A percentile compares a stretch with the other conserved stretches of the same genome.
phyloP scores from a whole-genome alignment of 1,284 basidiomycete genomes.

The Sporisorium scitamineum region DNA sequence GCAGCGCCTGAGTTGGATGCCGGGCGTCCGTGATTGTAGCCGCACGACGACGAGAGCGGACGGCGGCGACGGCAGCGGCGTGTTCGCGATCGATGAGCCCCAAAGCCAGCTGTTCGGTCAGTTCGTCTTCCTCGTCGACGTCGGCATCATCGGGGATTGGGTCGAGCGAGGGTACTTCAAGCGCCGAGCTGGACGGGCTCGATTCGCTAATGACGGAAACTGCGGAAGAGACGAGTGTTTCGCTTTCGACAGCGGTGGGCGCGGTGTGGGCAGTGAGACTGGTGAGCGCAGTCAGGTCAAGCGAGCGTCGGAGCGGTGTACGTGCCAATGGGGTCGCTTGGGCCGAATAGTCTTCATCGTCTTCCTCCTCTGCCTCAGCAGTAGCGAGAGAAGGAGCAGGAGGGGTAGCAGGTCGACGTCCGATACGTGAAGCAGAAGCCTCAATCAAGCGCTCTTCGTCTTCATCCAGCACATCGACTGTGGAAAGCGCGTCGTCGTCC shows the following conservation, averaged over 20 bases:
- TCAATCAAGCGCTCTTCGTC: constrained; percentile 44
- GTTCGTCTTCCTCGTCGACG: constrained; percentile 40
- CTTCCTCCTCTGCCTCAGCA: constrained; percentile 16
- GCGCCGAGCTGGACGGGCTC: constrained; percentile 13
- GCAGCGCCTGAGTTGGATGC: constrained; percentile 13
- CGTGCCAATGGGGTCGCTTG: constrained; percentile 45
- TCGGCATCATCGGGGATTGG: constrained; percentile 48
- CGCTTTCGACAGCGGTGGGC: background rate
- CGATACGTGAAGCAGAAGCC: constrained; percentile 24
- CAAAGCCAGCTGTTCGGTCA: constrained; percentile 48
- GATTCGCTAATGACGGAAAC: constrained; percentile 26
- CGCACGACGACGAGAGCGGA: constrained; percentile 22
- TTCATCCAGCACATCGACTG: constrained; percentile 42
- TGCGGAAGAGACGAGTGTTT: constrained; percentile 19
- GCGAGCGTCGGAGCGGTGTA: constrained; percentile 39
- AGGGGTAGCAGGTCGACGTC: background rate
- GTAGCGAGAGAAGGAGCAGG: constrained; percentile 1
- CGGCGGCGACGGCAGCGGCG: constrained; percentile 32
- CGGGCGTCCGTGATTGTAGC: constrained; percentile 18
- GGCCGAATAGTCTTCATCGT: constrained; percentile 39
- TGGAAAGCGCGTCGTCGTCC: constrained; percentile 40
- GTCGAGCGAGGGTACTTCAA: constrained; percentile 48
- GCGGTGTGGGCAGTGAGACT: background rate
- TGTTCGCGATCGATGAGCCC: constrained; percentile 46
- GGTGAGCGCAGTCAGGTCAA: constrained; percentile 30